Base-by-base conservation (phyloP, 2,329 filamentous ascomycete species). In the Penicillium sp. region DNA sequence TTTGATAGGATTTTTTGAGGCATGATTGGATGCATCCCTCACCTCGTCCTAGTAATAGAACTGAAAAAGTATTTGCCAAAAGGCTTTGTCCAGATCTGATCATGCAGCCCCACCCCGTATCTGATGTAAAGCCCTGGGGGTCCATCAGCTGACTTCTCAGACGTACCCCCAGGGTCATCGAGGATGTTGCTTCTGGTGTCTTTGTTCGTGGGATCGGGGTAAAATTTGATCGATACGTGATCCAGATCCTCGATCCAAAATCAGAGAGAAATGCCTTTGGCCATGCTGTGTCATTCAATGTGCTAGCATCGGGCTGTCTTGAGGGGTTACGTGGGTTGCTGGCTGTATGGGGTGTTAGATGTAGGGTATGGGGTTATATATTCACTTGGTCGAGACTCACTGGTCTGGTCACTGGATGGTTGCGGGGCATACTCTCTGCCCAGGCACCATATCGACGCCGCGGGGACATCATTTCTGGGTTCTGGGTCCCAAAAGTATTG, bases 71-170 rank as follows among this genome's bases (percentile, higher is more conserved):
- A 74, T 97, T 99, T 44, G 93, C 93, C 41, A 99, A 80, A 27
- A 99, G 81, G 68, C 91, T 93, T 78, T 99, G 94, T 4, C 94
- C 94, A 6, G 93, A 97, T 58, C 94, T 83, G 66, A 99, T 97
- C 94, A 99, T 99, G 71, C 94, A 99, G 0, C 94, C 94, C 92
- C 95, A 99, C 50, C 94, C 94, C 10, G 91, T 92, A 72, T 99
- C 94, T 2, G 91, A 93, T 11, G 91, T 89, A 75, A 97, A 99
- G 5, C 90, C 92, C 27, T 82, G 82, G 56, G 90, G 85, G 48
- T 96, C 91, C 11, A 85, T 83, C 6, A 97, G 78, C 68, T 91
- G 89, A 53, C 82, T 92, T 68, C 92, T 89, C 65, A 97, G 80
- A 50, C 92, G 87, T 75, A 96, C 93, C 2, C 90, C 81, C 57